Conservation (phyloP, 371 early-diverging fungal genomes). For the Gilbertella persicaria region DNA sequence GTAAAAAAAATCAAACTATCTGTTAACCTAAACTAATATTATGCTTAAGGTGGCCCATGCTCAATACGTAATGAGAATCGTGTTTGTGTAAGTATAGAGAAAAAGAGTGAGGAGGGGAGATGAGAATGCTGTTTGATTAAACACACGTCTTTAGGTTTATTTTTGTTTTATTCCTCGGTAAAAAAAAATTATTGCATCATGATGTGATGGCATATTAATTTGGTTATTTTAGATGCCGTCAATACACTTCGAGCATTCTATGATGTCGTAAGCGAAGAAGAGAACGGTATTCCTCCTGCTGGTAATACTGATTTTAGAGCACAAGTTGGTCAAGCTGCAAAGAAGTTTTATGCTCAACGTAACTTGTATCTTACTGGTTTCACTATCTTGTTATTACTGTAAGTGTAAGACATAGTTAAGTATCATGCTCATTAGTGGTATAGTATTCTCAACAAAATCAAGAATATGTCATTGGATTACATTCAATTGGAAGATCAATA, state of each 20-base stretch:
- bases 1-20: no score
- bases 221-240: slow-evolving; percentile 50
- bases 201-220: not conserved
- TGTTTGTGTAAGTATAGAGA: slow-evolving; percentile 50
- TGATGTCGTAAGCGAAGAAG: slow-evolving; percentile 30
- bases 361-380: slow-evolving; percentile 65
- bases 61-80: slow-evolving; percentile 50
- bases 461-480: slow-evolving; percentile 24
- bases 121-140: not conserved
- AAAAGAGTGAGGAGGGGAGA: no score
- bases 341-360: slow-evolving; percentile 85
- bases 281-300: slow-evolving; percentile 18
- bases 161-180: slow-evolving; percentile 63
- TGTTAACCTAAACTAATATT: no score
- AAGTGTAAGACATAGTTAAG: no score
- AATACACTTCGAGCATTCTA: slow-evolving; percentile 58
- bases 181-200: not conserved
- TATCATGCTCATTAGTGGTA: not conserved
- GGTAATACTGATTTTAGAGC: slow-evolving; percentile 42
- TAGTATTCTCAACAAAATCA: slow-evolving; percentile 27
- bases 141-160: slow-evolving; percentile 40
- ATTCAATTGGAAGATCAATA: slow-evolving; percentile 27
- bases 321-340: slow-evolving; percentile 63
- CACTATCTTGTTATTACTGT: slow-evolving; percentile 27
- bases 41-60: slow-evolving; percentile 38